Conservation (phyloP, 495 filamentous ascomycete species). For the Barbatosphaeria neglecta region DNA sequence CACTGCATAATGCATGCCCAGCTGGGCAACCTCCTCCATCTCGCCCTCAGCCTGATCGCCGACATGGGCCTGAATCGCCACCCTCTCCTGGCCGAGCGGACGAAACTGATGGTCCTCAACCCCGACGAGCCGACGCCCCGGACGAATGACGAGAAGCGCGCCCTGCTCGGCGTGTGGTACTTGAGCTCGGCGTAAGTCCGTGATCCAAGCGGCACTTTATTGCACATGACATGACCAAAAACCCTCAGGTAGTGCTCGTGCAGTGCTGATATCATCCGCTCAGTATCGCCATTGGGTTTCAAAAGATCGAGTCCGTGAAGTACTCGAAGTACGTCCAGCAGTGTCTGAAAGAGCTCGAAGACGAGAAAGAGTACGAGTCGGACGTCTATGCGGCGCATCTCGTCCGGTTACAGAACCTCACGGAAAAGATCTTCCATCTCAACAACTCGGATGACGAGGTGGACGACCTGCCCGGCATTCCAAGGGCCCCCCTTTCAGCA, state of each 20-base stretch:
- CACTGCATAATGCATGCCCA: constrained; percentile 26
- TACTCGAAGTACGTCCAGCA: constrained; percentile 18
- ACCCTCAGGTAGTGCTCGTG: too few species aligned
- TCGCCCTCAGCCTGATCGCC: constrained; percentile 28
- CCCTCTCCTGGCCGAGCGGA: constrained; percentile 16
- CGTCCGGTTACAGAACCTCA: constrained; percentile 20
- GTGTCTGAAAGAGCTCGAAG: constrained; percentile 18
- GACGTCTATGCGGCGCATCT: constrained; percentile 15
- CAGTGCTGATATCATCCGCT: too few species aligned
- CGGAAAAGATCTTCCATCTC: constrained; percentile 16
- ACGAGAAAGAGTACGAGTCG: constrained; percentile 15
- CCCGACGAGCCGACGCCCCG: constrained; percentile 7
- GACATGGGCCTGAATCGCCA: constrained; percentile 28
- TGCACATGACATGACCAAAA: too few species aligned
- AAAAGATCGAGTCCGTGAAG: constrained; percentile 14
- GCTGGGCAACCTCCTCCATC: constrained; percentile 25
- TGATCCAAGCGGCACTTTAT: too few species aligned
- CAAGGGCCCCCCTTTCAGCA: constrained; percentile 11
- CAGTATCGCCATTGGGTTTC: constrained; percentile 11
- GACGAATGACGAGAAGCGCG: constrained; percentile 19
- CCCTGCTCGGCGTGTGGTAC: constrained; percentile 22
- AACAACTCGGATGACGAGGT: constrained; percentile 5
- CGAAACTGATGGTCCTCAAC: constrained; percentile 7
- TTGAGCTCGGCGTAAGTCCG: constrained; percentile 18
- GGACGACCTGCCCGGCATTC: constrained; percentile 6